These are phyloP conservation scores for Lyophyllum decastes DNA, from an alignment of 768 basidiomycete genomes.

Conservation along the genomic window DNA sequence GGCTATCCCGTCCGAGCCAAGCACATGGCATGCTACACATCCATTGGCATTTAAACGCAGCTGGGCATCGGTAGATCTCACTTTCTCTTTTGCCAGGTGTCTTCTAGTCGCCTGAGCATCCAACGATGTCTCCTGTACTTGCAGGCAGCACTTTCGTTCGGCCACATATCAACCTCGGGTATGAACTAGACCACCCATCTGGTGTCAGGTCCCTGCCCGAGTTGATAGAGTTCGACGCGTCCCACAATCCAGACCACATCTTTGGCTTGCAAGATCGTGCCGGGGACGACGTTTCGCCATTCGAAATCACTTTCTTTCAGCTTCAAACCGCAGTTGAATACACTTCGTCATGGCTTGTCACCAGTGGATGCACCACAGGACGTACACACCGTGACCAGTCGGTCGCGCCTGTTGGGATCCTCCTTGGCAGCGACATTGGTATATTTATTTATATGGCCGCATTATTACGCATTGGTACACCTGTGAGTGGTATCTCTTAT, in stretches of 20 bases:
- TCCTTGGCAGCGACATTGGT: constrained; percentile 37
- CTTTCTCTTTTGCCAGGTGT: background rate
- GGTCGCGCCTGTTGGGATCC: constrained; percentile 34
- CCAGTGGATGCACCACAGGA: constrained; percentile 26
- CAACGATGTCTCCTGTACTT: constrained; percentile 19
- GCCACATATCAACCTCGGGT: constrained; percentile 36
- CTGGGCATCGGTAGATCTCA: background rate
- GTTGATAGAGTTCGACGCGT: constrained; percentile 36
- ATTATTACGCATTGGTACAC: constrained; percentile 35
- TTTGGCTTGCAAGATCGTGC: constrained; percentile 34
- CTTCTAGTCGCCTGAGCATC: background rate
- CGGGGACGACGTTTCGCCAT: constrained; percentile 22
- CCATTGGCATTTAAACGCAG: constrained; percentile 17
- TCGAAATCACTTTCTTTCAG: constrained; percentile 34
- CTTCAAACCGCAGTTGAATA: constrained; percentile 32
- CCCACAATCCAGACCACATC: constrained; percentile 33
- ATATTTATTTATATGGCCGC: constrained; percentile 40
- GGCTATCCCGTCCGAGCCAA: background rate
- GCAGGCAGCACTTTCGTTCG: constrained; percentile 32
- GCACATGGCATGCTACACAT: background rate
- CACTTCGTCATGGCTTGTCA: constrained; percentile 35
- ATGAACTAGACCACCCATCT: constrained; percentile 23
- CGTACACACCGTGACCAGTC: constrained; percentile 22
- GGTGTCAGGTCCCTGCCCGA: constrained; percentile 37
- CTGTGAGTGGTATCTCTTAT: constrained; percentile 24